A percentile compares a stretch with the other conserved stretches of the same genome.
These are phyloP conservation scores for Jimgerdemannia flammicorona DNA, from an alignment of 192 early-diverging fungal species.

Conservation along the genomic window DNA sequence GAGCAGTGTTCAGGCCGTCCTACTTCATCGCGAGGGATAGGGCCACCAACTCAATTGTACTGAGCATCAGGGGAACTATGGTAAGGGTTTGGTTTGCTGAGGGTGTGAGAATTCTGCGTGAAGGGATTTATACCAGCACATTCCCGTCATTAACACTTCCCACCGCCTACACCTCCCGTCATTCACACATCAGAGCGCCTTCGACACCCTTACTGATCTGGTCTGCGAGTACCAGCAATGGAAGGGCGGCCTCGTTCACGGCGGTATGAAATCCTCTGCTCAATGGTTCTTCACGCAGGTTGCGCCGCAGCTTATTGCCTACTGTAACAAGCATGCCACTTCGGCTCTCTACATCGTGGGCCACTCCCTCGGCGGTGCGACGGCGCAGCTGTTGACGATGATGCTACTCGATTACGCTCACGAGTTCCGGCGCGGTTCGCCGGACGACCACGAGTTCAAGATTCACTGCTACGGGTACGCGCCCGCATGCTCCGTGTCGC, in stretches of 20 bases:
- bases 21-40: slow-evolving; percentile 70
- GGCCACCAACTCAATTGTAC: slow-evolving; percentile 55
- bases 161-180: background rate
- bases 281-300: slow-evolving; percentile 68
- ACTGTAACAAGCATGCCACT: slow-evolving; percentile 47
- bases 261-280: slow-evolving; percentile 71
- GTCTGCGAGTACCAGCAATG: slow-evolving; percentile 75
- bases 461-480: slow-evolving; percentile 48
- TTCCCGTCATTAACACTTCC: background rate
- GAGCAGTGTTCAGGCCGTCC: slow-evolving; percentile 62
- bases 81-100: slow-evolving; percentile 10
- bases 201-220: slow-evolving; percentile 73
- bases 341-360: slow-evolving; percentile 63
- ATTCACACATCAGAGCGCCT: slow-evolving; percentile 41
- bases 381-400: slow-evolving; percentile 68
- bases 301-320: slow-evolving; percentile 59
- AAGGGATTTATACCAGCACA: background rate
- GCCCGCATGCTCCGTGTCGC: slow-evolving; percentile 38
- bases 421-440: slow-evolving; percentile 36
- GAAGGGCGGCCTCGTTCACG: slow-evolving; percentile 74
- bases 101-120: background rate
- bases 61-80: slow-evolving; percentile 70
- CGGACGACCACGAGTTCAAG: slow-evolving; percentile 22
- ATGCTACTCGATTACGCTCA: slow-evolving; percentile 59
- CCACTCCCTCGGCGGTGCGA: slow-evolving; percentile 69